Evolutionary conservation across 2,329 filamentous ascomycete species (phyloP).

Genomic region (Exophiala bonariae): DNA sequence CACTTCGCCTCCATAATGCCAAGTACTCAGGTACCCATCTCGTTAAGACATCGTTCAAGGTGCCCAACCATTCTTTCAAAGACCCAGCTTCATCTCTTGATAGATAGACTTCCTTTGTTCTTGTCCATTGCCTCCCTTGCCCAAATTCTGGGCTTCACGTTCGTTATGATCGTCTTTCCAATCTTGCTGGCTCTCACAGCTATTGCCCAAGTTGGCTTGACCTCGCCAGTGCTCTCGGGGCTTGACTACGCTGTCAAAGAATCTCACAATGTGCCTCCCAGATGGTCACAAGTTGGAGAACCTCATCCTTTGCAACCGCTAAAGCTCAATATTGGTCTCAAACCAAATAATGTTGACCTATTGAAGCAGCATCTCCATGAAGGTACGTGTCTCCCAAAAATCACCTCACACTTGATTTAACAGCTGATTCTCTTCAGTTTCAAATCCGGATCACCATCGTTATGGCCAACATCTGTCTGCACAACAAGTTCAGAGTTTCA

Average conservation of each 20-base stretch:
- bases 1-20: too few species aligned
- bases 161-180: slow-evolving; percentile 17
- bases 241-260: slow-evolving; percentile 57
- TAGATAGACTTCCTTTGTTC: too few species aligned
- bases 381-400: too few species aligned
- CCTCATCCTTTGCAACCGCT: slow-evolving; percentile 52
- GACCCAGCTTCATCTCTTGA: not conserved
- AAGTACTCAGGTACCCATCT: too few species aligned
- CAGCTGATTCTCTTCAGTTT: too few species aligned
- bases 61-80: too few species aligned
- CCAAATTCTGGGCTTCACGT: not conserved
- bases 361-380: slow-evolving; percentile 57
- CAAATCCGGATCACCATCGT: slow-evolving; percentile 53
- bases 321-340: slow-evolving; percentile 59
- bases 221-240: slow-evolving; percentile 32
- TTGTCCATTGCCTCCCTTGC: too few species aligned
- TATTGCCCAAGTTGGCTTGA: slow-evolving; percentile 6
- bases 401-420: too few species aligned
- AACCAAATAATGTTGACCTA: slow-evolving; percentile 57
- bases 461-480: slow-evolving; percentile 57
- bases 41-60: too few species aligned
- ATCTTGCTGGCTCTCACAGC: slow-evolving; percentile 10
- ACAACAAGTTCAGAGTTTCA: slow-evolving; percentile 54
- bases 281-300: slow-evolving; percentile 50
- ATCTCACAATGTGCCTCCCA: slow-evolving; percentile 51